Percentiles rank a stretch among this genome's conserved stretches.
phyloP scores from a whole-genome alignment of 768 basidiomycete genomes.

The Sistotremastrum niveocremeum region DNA sequence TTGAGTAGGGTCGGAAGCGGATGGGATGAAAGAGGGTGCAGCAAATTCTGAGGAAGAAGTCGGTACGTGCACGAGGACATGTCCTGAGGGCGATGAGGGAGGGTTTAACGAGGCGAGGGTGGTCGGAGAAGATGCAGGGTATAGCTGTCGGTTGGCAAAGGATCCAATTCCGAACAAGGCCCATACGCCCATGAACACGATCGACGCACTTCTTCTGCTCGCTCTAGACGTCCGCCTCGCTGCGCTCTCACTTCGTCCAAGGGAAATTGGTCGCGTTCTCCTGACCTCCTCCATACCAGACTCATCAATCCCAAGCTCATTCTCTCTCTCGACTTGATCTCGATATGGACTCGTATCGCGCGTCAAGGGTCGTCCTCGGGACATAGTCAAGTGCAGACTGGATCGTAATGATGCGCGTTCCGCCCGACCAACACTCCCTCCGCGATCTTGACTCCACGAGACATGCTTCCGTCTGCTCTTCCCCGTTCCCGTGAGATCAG shows the following conservation, averaged over 20 bases:
- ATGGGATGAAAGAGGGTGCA: too few relatives aligned
- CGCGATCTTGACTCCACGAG: constrained; percentile 56
- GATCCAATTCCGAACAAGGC: constrained; percentile 57
- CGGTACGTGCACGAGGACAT: background rate
- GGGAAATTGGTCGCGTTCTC: constrained; percentile 4
- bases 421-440: constrained; percentile 31
- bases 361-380: constrained; percentile 13
- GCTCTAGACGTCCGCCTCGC: constrained; percentile 37
- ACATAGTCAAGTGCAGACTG: constrained; percentile 9
- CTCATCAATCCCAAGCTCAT: constrained; percentile 12
- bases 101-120: background rate
- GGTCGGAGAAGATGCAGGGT: background rate
- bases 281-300: constrained; percentile 14
- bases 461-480: constrained; percentile 35
- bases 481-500: constrained; percentile 39
- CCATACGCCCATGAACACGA: constrained; percentile 74
- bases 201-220: constrained; percentile 55
- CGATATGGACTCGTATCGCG: constrained; percentile 31
- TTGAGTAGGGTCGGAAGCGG: too few relatives aligned
- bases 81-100: background rate
- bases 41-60: too few relatives aligned
- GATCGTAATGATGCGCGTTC: constrained; percentile 8
- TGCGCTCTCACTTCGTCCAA: constrained; percentile 3
- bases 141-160: constrained; percentile 18
- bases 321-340: constrained; percentile 20